Evolutionary conservation across 768 basidiomycete genomes (phyloP), one percentile per base, ranked within the genome.

Genomic region (Fomitopsis serialis): DNA sequence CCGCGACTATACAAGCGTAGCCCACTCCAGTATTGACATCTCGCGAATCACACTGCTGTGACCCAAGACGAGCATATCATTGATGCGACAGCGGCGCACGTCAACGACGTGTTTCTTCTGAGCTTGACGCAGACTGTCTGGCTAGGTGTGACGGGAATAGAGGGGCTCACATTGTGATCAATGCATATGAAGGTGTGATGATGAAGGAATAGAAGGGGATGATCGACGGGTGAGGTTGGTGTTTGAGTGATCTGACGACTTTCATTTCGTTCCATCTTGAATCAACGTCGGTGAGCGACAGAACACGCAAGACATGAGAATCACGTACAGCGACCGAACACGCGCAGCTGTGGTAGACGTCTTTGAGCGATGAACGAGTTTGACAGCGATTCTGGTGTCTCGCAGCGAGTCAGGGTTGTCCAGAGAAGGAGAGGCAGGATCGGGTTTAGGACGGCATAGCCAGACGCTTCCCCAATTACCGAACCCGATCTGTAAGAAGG

Each of bases 261-360:
- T 96, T 96, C 93, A 95, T 95, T 74, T 98, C 94, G 65, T 94
- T 95, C 94, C 94, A 93, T 73, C 90, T 92, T 32, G 58, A 8
- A 11, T 35, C 25, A 23, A 29, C n/a, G 44, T 53, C 32, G 11
- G 25, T 52, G 11, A n/a, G 44, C 29, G 54, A 32, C 6, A 32
- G 6, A 11, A 32, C 29, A 11, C 29, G 11, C 11, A 11, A 32
- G 35, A 25, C 13, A n/a, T 12, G 32, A 42, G 25, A 57, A 23
- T 46, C 23, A 74, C 85, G 56, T 64, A 97, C 82, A 98, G 74
- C 43, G 93, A 93, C 63, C 85, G 76, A 53, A 99, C 89, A 49
- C 96, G 81, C 15, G 93, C 92, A 4, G 92, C 89, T 0, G 91
- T 92, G 27, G 87, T 78, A 12, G 87, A 84, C 64, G 84, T 86